phyloP scores from a whole-genome alignment of 176 grass and related monocot species.

The Juncus effusus region DNA sequence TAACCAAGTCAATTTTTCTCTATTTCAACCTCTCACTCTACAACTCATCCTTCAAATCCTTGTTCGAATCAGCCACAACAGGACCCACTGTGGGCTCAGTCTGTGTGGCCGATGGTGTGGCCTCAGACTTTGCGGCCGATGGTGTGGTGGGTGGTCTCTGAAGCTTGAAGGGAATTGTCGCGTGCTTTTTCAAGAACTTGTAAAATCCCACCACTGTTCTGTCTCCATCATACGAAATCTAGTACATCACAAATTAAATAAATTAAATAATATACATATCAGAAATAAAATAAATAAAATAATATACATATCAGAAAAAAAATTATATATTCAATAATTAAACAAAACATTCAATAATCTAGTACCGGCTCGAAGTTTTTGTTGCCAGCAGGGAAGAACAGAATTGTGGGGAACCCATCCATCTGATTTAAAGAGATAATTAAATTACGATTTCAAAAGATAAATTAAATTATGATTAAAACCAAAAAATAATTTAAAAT shows the following conservation, averaged over 20 bases:
- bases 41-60: slow-evolving; percentile 66
- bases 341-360: slow-evolving; percentile 22
- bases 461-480: slow-evolving; percentile 18
- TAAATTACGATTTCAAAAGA: not conserved
- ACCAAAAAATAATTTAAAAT: slow-evolving; percentile 8
- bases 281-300: not conserved
- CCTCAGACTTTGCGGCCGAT: slow-evolving; percentile 20
- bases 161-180: slow-evolving; percentile 85
- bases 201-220: slow-evolving; percentile 83
- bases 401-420: slow-evolving; percentile 84
- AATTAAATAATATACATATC: slow-evolving; percentile 9
- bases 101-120: not conserved
- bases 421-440: slow-evolving; percentile 36
- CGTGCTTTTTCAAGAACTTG: slow-evolving; percentile 89
- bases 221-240: slow-evolving; percentile 70
- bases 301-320: not conserved
- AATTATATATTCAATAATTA: not conserved
- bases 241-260: slow-evolving; percentile 1
- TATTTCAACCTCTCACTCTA: slow-evolving; percentile 30
- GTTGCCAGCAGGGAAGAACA: slow-evolving; percentile 93
- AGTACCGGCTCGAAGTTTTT: slow-evolving; percentile 91
- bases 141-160: slow-evolving; percentile 34
- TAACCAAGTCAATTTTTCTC: not conserved
- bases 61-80: not conserved
- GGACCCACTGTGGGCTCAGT: not conserved